Base-by-base conservation (phyloP, 2,329 filamentous ascomycete genomes). In the Pseudodiploospora longispora region DNA sequence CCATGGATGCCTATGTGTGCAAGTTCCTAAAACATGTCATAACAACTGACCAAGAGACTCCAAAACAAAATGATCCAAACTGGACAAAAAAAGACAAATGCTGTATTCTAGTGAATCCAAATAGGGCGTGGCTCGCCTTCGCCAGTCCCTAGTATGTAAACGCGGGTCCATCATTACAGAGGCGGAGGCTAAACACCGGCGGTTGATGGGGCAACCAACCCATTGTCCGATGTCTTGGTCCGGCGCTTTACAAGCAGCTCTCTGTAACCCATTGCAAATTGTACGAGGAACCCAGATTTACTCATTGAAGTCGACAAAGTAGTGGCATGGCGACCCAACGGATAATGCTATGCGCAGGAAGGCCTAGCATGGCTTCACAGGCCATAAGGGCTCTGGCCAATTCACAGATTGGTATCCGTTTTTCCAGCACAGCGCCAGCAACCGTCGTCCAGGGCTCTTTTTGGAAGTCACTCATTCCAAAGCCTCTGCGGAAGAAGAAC, bases 381-480 rank as follows among this genome's bases (percentile, higher is more conserved):
- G 33, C 30, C 9, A 6, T 31, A 8, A 44, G 30, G 4, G 27
- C 33, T 36, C 19, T 40, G 4, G 33, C 44, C 10, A 28, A 28
- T 9, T n/a, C 36, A 5, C 43, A 39, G 19, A 33, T 38, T 9
- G 44, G 38, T 27, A 43, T 57, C 37, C 62, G 64, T 27, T 52
- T 53, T 40, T 57, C 61, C 35, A 68, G 67, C 48, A 66, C 67
- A 1, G 56, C 58, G 8, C 59, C 72, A 7, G 75, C 72, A n/a
- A 72, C 70, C 36, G 65, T 83, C 42, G 64, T 68, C 27, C 72
- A 81, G 52, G 50, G 70, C 5, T 77, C 77, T 7, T 81, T 88
- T 62, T 89, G 85, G 85, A 76, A 72, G 53, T 76, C 75, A 7
- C 66, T 89, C 48, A 65, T 89, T 40, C 85, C 85, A 2, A 86